phyloP scores from a whole-genome alignment of 768 basidiomycete genomes.

The Hemileccinum rubropunctum region DNA sequence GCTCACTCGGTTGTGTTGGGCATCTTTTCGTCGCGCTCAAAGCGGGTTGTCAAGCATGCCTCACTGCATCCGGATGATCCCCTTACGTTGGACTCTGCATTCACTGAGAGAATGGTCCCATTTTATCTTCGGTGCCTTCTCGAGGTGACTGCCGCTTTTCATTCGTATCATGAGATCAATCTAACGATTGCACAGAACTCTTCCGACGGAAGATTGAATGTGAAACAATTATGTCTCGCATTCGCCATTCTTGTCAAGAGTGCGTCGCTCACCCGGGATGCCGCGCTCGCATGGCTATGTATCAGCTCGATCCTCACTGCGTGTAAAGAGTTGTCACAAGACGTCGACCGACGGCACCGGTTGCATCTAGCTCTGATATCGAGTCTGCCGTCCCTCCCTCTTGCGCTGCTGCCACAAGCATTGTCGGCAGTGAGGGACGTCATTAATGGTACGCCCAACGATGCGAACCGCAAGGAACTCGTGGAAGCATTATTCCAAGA shows the following conservation, averaged over 20 bases:
- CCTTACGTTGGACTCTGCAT: slow-evolving; percentile 28
- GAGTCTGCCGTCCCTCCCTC: slow-evolving; percentile 59
- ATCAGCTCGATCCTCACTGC: slow-evolving; percentile 52
- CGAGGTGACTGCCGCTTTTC: slow-evolving; percentile 46
- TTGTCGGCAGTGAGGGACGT: slow-evolving; percentile 46
- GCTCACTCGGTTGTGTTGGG: slow-evolving; percentile 83
- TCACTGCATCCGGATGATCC: slow-evolving; percentile 7
- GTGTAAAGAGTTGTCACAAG: slow-evolving; percentile 32
- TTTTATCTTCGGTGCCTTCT: slow-evolving; percentile 73
- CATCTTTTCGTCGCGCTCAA: slow-evolving; percentile 62
- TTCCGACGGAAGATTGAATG: slow-evolving; percentile 54
- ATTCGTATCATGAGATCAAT: background rate
- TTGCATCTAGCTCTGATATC: slow-evolving; percentile 67
- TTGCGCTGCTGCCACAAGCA: slow-evolving; percentile 50
- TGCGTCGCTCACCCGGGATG: slow-evolving; percentile 43
- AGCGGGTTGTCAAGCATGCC: slow-evolving; percentile 25
- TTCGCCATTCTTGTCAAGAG: slow-evolving; percentile 68
- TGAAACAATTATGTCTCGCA: slow-evolving; percentile 67
- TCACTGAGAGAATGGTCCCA: slow-evolving; percentile 60
- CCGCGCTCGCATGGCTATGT: slow-evolving; percentile 66
- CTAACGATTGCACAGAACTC: slow-evolving; percentile 51
- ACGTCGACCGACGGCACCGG: slow-evolving; percentile 41
- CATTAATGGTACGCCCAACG: slow-evolving; percentile 31
- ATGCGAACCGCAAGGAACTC: slow-evolving; percentile 41
- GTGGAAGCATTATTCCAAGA: slow-evolving; percentile 59